These are phyloP conservation scores for Xylariaceae sp. DNA, from an alignment of 2,329 filamentous ascomycete species.

Conservation along the genomic window DNA sequence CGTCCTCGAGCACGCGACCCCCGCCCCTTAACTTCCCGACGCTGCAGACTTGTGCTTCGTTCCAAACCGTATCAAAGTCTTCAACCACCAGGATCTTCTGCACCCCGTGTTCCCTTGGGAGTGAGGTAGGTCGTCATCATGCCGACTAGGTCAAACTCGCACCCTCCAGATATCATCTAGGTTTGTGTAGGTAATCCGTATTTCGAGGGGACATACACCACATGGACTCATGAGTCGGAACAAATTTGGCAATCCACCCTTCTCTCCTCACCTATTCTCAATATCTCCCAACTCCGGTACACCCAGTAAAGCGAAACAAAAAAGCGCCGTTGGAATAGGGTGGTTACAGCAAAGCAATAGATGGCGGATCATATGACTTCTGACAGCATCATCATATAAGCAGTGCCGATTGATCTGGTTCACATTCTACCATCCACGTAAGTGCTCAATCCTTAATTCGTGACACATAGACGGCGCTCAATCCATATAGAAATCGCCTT, in stretches of 20 bases:
- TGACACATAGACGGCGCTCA: slow-evolving; percentile 38
- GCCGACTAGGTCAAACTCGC: neutral
- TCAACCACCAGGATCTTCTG: slow-evolving; percentile 1
- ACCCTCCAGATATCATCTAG: neutral
- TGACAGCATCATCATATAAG: neutral
- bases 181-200: neutral
- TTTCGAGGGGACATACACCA: neutral
- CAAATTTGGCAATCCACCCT: neutral
- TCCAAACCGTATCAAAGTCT: neutral
- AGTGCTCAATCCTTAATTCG: neutral
- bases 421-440: neutral
- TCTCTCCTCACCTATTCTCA: neutral
- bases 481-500: slow-evolving; percentile 98
- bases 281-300: neutral
- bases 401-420: neutral
- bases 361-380: neutral
- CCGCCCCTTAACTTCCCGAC: neutral
- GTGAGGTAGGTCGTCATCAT: neutral
- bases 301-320: slow-evolving; percentile 3
- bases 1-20: no score
- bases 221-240: neutral
- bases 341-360: neutral
- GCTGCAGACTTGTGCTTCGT: neutral
- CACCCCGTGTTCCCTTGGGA: neutral
- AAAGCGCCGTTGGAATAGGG: neutral